Evolutionary conservation across 768 basidiomycete genomes (phyloP).

Genomic region (Boletellus ananas): DNA sequence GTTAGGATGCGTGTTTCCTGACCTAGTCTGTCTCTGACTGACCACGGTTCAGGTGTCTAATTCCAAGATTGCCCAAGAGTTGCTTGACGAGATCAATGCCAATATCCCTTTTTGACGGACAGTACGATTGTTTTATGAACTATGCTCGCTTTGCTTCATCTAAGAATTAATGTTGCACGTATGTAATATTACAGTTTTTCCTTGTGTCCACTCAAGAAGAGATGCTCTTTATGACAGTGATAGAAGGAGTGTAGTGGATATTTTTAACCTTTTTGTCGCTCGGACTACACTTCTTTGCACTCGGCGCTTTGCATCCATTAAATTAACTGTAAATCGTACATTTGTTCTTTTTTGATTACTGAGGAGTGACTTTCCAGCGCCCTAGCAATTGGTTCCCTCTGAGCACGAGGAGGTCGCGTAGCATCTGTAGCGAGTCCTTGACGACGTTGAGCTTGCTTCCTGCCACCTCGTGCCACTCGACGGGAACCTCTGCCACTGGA

Average conservation of each 20-base stretch:
- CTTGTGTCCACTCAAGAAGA: slow-evolving; percentile 28
- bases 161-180: slow-evolving; percentile 32
- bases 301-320: slow-evolving; percentile 19
- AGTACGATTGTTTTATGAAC: slow-evolving; percentile 6
- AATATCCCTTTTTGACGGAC: slow-evolving; percentile 37
- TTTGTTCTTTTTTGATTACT: slow-evolving; percentile 4
- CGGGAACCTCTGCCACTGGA: slow-evolving; percentile 80
- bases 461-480: slow-evolving; percentile 90
- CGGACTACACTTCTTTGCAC: slow-evolving; percentile 6
- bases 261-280: slow-evolving; percentile 9
- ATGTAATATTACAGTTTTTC: slow-evolving; percentile 30
- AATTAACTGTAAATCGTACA: slow-evolving; percentile 27
- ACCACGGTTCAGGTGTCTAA: slow-evolving; percentile 50
- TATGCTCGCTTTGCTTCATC: slow-evolving; percentile 23
- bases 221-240: slow-evolving; percentile 17
- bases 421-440: slow-evolving; percentile 84
- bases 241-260: slow-evolving; percentile 16
- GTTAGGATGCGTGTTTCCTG: slow-evolving; percentile 37
- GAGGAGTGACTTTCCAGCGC: slow-evolving; percentile 55
- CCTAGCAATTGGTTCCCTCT: slow-evolving; percentile 78
- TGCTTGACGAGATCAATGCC: slow-evolving; percentile 52
- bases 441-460: slow-evolving; percentile 90
- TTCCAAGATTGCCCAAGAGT: slow-evolving; percentile 67
- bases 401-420: slow-evolving; percentile 80
- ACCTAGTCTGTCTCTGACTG: neutral